These are phyloP conservation scores for Tillandsia fasciculata DNA, from an alignment of 176 grass and related monocot genomes.

Conservation along the genomic window DNA sequence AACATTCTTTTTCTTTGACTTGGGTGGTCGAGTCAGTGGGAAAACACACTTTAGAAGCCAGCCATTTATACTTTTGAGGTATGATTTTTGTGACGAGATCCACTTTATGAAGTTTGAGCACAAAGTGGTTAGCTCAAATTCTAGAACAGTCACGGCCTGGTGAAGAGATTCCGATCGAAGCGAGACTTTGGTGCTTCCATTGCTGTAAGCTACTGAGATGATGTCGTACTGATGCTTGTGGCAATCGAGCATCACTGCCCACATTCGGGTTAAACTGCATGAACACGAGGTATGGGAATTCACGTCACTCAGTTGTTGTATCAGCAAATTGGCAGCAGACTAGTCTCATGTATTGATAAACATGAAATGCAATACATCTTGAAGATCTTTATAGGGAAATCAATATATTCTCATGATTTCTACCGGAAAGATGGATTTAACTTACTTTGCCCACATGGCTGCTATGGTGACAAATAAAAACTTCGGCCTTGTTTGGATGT, in stretches of 20 bases:
- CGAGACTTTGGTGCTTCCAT: conserved; percentile 40
- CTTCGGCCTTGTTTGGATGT: too few species aligned
- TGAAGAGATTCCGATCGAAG: conserved; percentile 50
- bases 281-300: conserved; percentile 5
- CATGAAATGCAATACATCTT: neutral
- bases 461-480: too few species aligned
- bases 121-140: conserved; percentile 67
- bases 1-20: conserved; percentile 13
- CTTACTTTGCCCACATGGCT: too few species aligned
- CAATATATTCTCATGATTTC: too few species aligned
- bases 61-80: conserved; percentile 56
- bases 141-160: conserved; percentile 53
- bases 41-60: conserved; percentile 86
- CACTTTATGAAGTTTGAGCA: conserved; percentile 72
- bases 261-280: conserved; percentile 82
- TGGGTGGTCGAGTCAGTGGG: conserved; percentile 30
- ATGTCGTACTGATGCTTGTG: conserved; percentile 51
- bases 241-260: conserved; percentile 68
- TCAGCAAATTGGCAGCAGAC: too few species aligned
- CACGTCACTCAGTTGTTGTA: neutral
- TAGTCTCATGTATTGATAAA: neutral
- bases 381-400: too few species aligned
- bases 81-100: conserved; percentile 69
- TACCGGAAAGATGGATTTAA: too few species aligned
- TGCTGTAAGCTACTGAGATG: conserved; percentile 41